Conservation (phyloP, 345 rosid genomes). For the Iberis pinnata region DNA sequence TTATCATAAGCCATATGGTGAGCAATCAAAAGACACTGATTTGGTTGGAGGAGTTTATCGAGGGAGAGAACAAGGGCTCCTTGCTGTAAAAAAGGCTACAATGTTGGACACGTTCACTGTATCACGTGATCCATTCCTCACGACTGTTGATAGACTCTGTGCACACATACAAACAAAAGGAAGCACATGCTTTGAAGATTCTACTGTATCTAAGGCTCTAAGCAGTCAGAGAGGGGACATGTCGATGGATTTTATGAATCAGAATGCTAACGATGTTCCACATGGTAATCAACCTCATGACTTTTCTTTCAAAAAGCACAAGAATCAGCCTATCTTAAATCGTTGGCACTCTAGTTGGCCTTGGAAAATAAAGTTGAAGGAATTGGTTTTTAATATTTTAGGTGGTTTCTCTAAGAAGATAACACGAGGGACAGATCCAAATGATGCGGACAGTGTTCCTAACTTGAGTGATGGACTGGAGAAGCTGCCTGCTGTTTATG, state of each 20-base stretch:
- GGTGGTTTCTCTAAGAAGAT: constrained; percentile 39
- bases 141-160: constrained; percentile 44
- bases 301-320: constrained; percentile 33
- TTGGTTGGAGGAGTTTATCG: constrained; percentile 28
- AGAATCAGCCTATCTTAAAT: constrained; percentile 30
- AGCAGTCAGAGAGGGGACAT: constrained; percentile 26
- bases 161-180: constrained; percentile 32
- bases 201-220: constrained; percentile 26
- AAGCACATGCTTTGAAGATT: constrained; percentile 29
- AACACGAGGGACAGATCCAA: constrained; percentile 40
- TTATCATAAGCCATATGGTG: constrained; percentile 10
- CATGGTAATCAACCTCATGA: constrained; percentile 31
- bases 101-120: constrained; percentile 30
- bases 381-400: constrained; percentile 28
- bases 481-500: constrained; percentile 47
- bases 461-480: constrained; percentile 54
- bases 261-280: constrained; percentile 22
- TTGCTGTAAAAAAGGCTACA: constrained; percentile 22
- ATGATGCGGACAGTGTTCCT: constrained; percentile 50
- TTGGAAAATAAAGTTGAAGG: constrained; percentile 34
- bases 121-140: constrained; percentile 58
- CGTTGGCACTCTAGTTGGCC: constrained; percentile 32
- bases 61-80: constrained; percentile 21
- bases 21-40: constrained; percentile 26
- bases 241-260: constrained; percentile 27